These are phyloP conservation scores for Metroxylon sagu DNA, from an alignment of 176 grass and related monocot species.

Conservation along the genomic window DNA sequence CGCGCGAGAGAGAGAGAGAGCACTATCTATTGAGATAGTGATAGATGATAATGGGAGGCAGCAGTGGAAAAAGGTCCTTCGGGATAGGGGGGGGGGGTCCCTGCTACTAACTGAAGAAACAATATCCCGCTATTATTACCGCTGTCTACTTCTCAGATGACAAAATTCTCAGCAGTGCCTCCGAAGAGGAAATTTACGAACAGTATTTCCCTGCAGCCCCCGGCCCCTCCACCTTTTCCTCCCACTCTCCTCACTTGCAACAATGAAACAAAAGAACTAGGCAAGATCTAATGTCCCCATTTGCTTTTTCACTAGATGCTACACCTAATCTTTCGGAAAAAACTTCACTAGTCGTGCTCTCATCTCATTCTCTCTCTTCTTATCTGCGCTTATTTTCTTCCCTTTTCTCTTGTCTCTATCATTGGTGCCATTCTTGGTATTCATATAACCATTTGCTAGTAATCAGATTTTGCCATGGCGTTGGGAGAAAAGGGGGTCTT, in stretches of 20 bases:
- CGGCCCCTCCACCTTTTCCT: not conserved
- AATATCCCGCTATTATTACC: not conserved
- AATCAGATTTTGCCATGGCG: not conserved
- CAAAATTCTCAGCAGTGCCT: not conserved
- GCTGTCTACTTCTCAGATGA: slow-evolving; percentile 1
- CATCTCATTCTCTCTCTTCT: not conserved
- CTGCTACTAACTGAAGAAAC: slow-evolving; percentile 2
- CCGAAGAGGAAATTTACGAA: not conserved
- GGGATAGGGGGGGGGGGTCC: too few species aligned
- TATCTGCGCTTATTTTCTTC: not conserved
- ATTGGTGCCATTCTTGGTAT: not conserved
- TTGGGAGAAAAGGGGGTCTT: not conserved
- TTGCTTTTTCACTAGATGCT: too few species aligned
- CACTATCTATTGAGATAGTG: not conserved
- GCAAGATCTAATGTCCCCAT: too few species aligned
- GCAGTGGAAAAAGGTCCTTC: not conserved
- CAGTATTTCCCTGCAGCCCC: not conserved
- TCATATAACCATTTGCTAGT: not conserved
- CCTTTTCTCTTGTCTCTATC: not conserved
- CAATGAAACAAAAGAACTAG: too few species aligned
- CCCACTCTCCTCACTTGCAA: not conserved
- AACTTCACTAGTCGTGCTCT: not conserved
- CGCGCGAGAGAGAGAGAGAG: not conserved
- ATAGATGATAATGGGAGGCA: not conserved
- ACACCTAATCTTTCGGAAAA: not conserved